Percentiles rank a stretch among this genome's conserved stretches.
Evolutionary conservation across 306 rosid species (phyloP).

Genomic region (Prunus padus): DNA sequence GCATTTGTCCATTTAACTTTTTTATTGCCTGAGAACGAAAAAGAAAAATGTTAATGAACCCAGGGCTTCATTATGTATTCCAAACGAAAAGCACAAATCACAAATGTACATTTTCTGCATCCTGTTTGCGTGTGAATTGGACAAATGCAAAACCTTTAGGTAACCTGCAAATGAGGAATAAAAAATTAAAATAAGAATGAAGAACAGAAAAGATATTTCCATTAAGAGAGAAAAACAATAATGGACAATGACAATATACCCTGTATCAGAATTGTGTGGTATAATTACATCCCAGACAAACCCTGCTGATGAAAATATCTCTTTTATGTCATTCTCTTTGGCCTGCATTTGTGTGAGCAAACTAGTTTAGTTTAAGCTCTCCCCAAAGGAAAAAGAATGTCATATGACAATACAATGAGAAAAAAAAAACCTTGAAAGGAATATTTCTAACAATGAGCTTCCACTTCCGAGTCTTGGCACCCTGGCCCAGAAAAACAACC

Average conservation of each 20-base stretch:
- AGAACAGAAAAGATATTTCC: constrained; percentile 7
- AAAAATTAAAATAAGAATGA: neutral
- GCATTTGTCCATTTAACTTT: constrained; percentile 69
- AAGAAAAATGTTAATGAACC: constrained; percentile 16
- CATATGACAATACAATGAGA: constrained; percentile 8
- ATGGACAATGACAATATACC: constrained; percentile 42
- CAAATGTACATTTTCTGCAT: constrained; percentile 74
- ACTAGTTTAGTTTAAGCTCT: constrained; percentile 28
- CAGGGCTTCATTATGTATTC: constrained; percentile 4
- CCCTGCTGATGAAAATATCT: constrained; percentile 68
- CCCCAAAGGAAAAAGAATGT: constrained; percentile 13
- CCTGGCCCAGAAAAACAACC: constrained; percentile 48
- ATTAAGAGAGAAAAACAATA: constrained; percentile 5
- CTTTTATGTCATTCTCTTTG: constrained; percentile 56
- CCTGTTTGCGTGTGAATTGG: constrained; percentile 83
- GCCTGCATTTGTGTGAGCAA: constrained; percentile 58
- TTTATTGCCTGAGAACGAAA: constrained; percentile 65
- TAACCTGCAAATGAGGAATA: constrained; percentile 55
- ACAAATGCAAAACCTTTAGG: constrained; percentile 95
- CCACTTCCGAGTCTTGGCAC: constrained; percentile 95
- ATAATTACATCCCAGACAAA: constrained; percentile 87
- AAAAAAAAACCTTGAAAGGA: constrained; percentile 81
- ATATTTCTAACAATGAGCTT: constrained; percentile 86
- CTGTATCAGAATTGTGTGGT: constrained; percentile 70
- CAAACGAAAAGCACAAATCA: constrained; percentile 18